Percentiles rank a stretch among this genome's conserved stretches.
These are phyloP conservation scores for Aspergillus sparsus DNA, from an alignment of 495 filamentous ascomycete genomes.

Conservation along the genomic window DNA sequence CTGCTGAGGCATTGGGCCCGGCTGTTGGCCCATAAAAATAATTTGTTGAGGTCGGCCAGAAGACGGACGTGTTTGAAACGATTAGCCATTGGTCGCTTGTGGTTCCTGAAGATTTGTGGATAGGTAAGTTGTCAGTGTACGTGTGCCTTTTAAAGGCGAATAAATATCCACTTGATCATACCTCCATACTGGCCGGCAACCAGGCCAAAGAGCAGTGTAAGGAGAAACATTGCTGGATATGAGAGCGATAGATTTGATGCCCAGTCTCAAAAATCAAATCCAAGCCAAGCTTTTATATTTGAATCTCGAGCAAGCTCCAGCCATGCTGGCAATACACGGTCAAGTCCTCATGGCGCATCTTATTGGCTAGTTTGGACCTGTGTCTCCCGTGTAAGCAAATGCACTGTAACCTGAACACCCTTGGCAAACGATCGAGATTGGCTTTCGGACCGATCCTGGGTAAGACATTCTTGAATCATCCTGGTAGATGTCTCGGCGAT, in stretches of 20 bases:
- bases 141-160: too few species aligned
- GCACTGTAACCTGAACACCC: neutral
- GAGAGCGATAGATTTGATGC: neutral
- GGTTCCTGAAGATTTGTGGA: neutral
- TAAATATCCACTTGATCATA: neutral
- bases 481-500: too few species aligned
- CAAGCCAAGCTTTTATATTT: too few species aligned
- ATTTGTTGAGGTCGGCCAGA: conserved; percentile 34
- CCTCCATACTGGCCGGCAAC: conserved; percentile 10
- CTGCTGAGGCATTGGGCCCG: conserved; percentile 26
- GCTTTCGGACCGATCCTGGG: neutral
- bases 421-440: conserved; percentile 2
- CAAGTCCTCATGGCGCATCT: neutral
- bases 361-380: neutral
- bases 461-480: neutral
- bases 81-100: conserved; percentile 32
- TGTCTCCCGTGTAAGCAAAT: neutral
- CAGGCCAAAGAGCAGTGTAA: conserved; percentile 1
- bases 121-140: neutral
- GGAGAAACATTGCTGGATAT: conserved; percentile 5
- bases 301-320: too few species aligned
- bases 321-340: neutral
- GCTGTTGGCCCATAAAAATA: conserved; percentile 32
- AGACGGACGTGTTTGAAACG: conserved; percentile 26
- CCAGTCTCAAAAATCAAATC: neutral